These are phyloP conservation scores for Keithomyces neogunnii DNA, from an alignment of 2,329 filamentous ascomycete species.

Conservation along the genomic window DNA sequence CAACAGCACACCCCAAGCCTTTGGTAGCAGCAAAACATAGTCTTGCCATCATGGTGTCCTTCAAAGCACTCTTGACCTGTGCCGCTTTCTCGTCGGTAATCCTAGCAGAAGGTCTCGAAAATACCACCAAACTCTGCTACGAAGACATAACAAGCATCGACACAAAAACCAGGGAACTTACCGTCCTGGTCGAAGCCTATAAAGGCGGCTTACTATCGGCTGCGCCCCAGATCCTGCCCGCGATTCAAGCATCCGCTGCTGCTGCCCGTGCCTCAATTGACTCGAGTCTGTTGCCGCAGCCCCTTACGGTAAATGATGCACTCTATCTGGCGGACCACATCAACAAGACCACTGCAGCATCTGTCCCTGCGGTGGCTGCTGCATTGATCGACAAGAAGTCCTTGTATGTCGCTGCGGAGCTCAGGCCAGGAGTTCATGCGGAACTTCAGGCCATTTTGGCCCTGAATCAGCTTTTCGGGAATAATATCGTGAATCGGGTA, in stretches of 20 bases:
- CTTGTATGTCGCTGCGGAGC: neutral
- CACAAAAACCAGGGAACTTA: neutral
- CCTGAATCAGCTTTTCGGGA: neutral
- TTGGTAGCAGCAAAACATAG: too few species aligned
- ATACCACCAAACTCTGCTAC: neutral
- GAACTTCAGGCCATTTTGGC: neutral
- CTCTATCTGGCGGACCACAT: neutral
- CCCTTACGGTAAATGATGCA: neutral
- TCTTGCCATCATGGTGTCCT: neutral
- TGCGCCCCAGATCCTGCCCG: neutral
- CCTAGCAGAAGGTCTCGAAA: neutral
- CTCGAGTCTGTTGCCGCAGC: neutral
- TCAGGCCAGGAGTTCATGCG: neutral
- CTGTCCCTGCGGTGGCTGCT: neutral
- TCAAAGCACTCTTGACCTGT: neutral
- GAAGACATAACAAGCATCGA: neutral
- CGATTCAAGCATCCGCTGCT: neutral
- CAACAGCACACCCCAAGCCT: too few species aligned
- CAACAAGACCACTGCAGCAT: neutral
- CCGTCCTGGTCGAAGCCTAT: neutral
- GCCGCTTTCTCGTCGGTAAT: neutral
- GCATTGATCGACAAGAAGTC: neutral
- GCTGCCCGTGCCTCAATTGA: neutral
- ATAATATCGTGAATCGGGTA: neutral
- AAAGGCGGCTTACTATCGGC: neutral